Evolutionary conservation across 1,139 yeast genomes (phyloP), one percentile per base, ranked within the genome.

Genomic region (Hansenula sp.): DNA sequence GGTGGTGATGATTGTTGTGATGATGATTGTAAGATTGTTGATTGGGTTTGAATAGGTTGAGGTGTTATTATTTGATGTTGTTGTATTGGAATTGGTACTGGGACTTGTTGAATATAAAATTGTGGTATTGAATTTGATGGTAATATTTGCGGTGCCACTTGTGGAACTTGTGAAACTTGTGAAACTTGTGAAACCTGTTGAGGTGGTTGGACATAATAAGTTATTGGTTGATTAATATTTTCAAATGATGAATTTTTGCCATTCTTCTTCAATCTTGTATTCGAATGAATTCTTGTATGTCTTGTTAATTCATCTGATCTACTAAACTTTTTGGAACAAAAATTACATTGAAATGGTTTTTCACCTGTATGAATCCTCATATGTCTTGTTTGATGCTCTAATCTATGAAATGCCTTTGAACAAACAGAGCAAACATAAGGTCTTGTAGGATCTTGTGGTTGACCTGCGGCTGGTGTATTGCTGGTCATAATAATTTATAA

Each of bases 311-410:
- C 89, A 53, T 84, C 88, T 38, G 81, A 71, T 49, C 91, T 68
- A 46, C 83, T 76, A 61, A 84, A 84, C 49, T 80, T 70, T 62
- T 84, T 84, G 36, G 71, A 59, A 61, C 93, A 85, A 49, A 70
- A 81, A 28, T 79, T 76, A 63, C 94, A 85, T 24, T 75, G 78
- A 60, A 84, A 88, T 12, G 93, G 93, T 53, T 85, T 81, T 58
- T 82, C 86, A 24, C 87, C 87, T 1, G 87, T 81, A 56, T 81
- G 86, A 33, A 84, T 80, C 47, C 86, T 67, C 57, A 81, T 81
- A 57, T 84, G 91, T 53, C 90, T 74, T 9, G 88, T 79, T 58
- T 81, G 83, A 59, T 83, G 86, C 58, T 80, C 86, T 43, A 79
- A 60, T 50, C 86, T 66, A 57, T 79, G 84, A 59, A 84, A 74